These are phyloP conservation scores for Parastagonospora avenae DNA, from an alignment of 2,329 filamentous ascomycete genomes.

Conservation along the genomic window DNA sequence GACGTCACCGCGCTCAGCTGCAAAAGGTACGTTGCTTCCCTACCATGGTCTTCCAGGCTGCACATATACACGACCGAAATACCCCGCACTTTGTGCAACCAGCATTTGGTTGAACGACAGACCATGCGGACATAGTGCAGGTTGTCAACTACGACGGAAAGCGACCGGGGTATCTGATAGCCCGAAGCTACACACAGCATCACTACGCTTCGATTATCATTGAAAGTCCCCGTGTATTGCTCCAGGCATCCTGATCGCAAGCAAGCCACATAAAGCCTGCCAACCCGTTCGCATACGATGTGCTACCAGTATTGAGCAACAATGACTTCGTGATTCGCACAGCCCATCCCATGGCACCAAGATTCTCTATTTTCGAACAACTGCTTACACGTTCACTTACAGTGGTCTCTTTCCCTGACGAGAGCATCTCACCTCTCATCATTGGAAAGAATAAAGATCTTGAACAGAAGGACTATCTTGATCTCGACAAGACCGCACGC, in stretches of 20 bases:
- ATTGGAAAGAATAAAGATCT: conserved; percentile 52
- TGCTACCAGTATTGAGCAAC: neutral
- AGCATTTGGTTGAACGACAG: too few relatives aligned
- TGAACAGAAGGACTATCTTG: conserved; percentile 50
- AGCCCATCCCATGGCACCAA: neutral
- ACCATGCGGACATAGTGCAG: too few relatives aligned
- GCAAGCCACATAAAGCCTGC: neutral
- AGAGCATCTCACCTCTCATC: conserved; percentile 55
- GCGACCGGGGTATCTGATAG: too few relatives aligned
- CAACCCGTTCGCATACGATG: neutral
- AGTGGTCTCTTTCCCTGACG: conserved; percentile 56
- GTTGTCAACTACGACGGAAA: too few relatives aligned
- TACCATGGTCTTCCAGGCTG: neutral
- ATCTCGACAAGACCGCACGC: conserved; percentile 45
- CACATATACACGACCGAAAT: neutral
- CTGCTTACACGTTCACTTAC: conserved; percentile 6
- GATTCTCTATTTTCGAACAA: neutral
- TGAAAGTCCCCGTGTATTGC: too few relatives aligned
- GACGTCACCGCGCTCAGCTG: conserved; percentile 31
- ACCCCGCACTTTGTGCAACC: too few relatives aligned
- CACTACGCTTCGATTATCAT: too few relatives aligned
- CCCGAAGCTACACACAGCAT: too few relatives aligned
- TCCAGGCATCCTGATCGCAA: too few relatives aligned
- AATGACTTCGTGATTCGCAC: neutral
- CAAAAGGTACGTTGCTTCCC: conserved; percentile 39